Conservation (phyloP, 768 basidiomycete species). For the Baorangia bicolor region DNA sequence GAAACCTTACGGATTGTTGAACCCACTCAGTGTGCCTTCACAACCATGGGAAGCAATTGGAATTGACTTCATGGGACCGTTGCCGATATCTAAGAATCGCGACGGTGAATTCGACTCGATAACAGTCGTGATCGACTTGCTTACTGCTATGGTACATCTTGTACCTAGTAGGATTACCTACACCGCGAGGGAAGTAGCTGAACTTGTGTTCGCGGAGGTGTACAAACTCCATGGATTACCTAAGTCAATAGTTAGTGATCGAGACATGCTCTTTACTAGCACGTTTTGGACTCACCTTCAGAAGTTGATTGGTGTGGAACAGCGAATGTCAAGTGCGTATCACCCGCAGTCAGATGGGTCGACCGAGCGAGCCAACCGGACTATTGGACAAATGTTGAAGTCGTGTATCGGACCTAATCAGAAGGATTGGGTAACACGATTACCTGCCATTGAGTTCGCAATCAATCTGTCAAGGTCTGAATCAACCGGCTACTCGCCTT, state of each 20-base stretch:
- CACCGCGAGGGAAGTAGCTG: not conserved
- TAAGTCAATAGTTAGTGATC: not conserved
- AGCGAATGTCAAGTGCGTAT: slow-evolving; percentile 25
- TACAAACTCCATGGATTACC: not conserved
- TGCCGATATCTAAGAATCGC: not conserved
- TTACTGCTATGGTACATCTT: not conserved
- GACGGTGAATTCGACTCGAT: not conserved
- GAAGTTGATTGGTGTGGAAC: not conserved
- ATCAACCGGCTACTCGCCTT: slow-evolving; percentile 19
- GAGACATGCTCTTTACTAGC: not conserved
- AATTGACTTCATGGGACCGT: not conserved
- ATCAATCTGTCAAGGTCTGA: slow-evolving; percentile 18
- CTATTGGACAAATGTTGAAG: slow-evolving; percentile 12
- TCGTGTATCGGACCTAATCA: not conserved
- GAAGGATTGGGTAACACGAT: slow-evolving; percentile 9
- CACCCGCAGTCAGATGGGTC: slow-evolving; percentile 37
- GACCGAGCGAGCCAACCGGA: slow-evolving; percentile 21
- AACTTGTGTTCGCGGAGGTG: not conserved
- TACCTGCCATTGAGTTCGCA: slow-evolving; percentile 20
- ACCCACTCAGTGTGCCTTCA: too few species aligned
- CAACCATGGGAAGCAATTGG: too few species aligned
- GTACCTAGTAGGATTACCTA: not conserved
- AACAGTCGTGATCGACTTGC: not conserved
- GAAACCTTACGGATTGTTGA: too few species aligned
- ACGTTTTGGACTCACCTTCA: not conserved